A percentile compares a stretch with the other conserved stretches of the same genome.
phyloP scores from a whole-genome alignment of 78 protist species.

The Dictyostelium brefeldianum region DNA sequence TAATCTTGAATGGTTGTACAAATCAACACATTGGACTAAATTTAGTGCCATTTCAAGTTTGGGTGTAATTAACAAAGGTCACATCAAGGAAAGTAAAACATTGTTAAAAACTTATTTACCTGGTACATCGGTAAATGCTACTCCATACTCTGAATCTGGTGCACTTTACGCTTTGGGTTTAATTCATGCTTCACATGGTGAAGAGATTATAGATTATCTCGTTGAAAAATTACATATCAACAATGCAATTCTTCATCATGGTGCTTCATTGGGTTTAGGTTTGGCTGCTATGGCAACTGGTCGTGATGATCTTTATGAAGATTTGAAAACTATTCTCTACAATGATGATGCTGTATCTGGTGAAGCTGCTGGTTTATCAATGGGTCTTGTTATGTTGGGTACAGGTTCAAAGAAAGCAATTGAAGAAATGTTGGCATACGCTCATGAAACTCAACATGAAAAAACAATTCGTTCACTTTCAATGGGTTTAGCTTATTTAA shows the following conservation, averaged over 20 bases:
- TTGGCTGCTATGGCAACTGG: constrained; percentile 94
- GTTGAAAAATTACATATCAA: constrained; percentile 40
- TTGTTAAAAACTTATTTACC: constrained; percentile 77
- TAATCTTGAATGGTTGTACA: constrained; percentile 97
- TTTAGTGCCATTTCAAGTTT: constrained; percentile 95
- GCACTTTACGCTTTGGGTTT: constrained; percentile 98
- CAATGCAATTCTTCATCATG: constrained; percentile 95
- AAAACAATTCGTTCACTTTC: constrained; percentile 97
- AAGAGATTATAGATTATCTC: constrained; percentile 74
- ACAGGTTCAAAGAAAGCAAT: constrained; percentile 83
- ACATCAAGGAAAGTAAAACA: constrained; percentile 44
- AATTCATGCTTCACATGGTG: constrained; percentile 97
- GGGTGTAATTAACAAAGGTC: constrained; percentile 95
- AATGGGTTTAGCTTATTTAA: constrained; percentile 92
- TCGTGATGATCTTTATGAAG: constrained; percentile 87
- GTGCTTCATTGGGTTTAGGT: constrained; percentile 98
- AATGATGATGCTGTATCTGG: constrained; percentile 96
- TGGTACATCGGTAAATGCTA: constrained; percentile 67
- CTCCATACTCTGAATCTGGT: constrained; percentile 97
- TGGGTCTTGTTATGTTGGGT: constrained; percentile 98
- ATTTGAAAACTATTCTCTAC: constrained; percentile 82
- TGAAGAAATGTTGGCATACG: constrained; percentile 94
- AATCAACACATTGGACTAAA: constrained; percentile 97
- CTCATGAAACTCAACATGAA: constrained; percentile 99
- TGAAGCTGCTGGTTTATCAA: constrained; percentile 98